Conservation (phyloP, 2,329 filamentous ascomycete species). For the Colletotrichum paranaense region DNA sequence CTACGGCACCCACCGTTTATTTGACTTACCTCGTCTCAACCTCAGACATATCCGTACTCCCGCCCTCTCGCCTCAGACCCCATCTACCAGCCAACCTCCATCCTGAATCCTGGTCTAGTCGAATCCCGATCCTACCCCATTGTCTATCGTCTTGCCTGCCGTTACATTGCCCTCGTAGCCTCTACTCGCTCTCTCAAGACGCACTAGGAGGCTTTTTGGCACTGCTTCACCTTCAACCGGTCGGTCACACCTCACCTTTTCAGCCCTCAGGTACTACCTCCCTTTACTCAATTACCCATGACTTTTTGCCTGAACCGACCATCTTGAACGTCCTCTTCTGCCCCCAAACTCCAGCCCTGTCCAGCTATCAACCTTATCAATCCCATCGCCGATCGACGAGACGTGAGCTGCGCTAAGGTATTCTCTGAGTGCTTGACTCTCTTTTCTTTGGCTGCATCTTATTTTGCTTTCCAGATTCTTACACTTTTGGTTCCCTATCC, state of each 20-base stretch:
- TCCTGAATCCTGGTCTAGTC: too few species aligned
- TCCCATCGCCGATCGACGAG: constrained; percentile 3
- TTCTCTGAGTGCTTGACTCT: neutral
- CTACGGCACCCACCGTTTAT: constrained; percentile 4
- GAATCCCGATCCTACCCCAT: neutral
- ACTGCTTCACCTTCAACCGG: neutral
- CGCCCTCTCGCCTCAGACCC: neutral
- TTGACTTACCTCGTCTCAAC: constrained; percentile 2
- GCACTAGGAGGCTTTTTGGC: neutral
- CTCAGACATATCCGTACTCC: constrained; percentile 1
- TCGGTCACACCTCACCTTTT: neutral
- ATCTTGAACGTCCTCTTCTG: constrained; percentile 1
- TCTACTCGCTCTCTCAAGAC: neutral
- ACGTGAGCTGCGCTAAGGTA: neutral
- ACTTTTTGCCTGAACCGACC: neutral
- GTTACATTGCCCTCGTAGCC: neutral
- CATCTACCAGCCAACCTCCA: neutral
- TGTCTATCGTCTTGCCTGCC: neutral
- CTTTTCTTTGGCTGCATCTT: neutral
- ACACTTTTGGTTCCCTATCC: neutral
- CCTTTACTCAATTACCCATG: neutral
- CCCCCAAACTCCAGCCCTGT: neutral
- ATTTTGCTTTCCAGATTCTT: neutral
- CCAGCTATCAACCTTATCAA: constrained; percentile 9
- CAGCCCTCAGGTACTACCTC: neutral